phyloP scores from a whole-genome alignment of 2,329 filamentous ascomycete genomes.

The Trichoderma sp. region DNA sequence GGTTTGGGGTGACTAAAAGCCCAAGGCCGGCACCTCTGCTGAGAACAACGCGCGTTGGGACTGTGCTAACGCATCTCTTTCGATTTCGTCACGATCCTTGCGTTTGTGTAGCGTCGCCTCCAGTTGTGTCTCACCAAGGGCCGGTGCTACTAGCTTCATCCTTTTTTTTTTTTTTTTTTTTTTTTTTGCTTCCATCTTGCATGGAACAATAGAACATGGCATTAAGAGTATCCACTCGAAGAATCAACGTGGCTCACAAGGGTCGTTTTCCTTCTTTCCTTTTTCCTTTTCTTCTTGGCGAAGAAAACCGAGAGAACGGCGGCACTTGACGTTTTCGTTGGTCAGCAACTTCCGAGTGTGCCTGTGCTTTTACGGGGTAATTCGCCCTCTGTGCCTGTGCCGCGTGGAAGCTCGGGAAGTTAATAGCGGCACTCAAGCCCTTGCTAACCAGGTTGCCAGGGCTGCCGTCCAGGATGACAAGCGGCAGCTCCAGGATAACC shows the following conservation, averaged over 20 bases:
- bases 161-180: background rate
- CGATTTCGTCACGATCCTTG: slow-evolving; percentile 17
- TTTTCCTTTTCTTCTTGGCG: background rate
- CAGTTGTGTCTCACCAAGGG: background rate
- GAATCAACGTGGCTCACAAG: background rate
- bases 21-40: background rate
- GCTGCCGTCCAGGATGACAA: slow-evolving; percentile 13
- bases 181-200: background rate
- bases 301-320: background rate
- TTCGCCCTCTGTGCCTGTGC: slow-evolving; percentile 8
- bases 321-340: background rate
- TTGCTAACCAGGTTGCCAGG: background rate
- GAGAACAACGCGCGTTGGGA: slow-evolving; percentile 12
- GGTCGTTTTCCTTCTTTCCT: background rate
- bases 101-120: slow-evolving; percentile 11
- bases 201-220: background rate
- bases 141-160: background rate
- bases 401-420: slow-evolving; percentile 16
- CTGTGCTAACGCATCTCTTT: slow-evolving; percentile 12
- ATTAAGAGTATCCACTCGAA: background rate
- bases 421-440: slow-evolving; percentile 15
- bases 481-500: slow-evolving; percentile 15
- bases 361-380: background rate
- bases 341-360: background rate
- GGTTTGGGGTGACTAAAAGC: background rate